A percentile compares a stretch with the other conserved stretches of the same genome.
Evolutionary conservation across 345 rosid species (phyloP).

Genomic region (Syzygium aromaticum): DNA sequence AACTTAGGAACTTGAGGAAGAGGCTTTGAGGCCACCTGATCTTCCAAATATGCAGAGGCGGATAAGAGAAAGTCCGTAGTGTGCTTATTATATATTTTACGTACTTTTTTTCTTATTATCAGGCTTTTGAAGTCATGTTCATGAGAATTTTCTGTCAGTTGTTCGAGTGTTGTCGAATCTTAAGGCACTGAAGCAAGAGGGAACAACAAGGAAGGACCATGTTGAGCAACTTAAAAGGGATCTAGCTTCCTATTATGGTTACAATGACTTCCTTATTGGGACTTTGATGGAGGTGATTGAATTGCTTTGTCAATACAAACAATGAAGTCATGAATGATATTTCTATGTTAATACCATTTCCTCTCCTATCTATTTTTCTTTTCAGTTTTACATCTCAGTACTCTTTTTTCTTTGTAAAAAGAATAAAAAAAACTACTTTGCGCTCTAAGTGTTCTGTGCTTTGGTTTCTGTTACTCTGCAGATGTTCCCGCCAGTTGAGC

Average conservation of each 20-base stretch:
- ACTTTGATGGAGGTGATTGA: conserved; percentile 65
- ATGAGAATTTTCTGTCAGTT: conserved; percentile 29
- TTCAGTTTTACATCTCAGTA: background rate
- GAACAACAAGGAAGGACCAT: conserved; percentile 59
- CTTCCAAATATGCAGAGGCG: conserved; percentile 64
- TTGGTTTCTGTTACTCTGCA: conserved; percentile 13
- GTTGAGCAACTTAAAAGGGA: conserved; percentile 65
- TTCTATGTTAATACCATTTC: background rate
- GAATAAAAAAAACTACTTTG: background rate
- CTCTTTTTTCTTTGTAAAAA: background rate
- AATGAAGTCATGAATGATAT: background rate
- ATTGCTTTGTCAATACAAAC: background rate
- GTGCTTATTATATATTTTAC: background rate
- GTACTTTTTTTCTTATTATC: background rate
- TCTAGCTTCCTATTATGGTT: conserved; percentile 78
- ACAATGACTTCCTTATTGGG: conserved; percentile 76
- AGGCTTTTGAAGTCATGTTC: background rate
- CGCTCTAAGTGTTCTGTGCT: background rate
- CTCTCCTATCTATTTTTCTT: background rate
- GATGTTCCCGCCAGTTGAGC: conserved; percentile 96
- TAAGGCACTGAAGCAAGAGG: conserved; percentile 53
- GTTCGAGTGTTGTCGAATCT: conserved; percentile 78
- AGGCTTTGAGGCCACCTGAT: conserved; percentile 66
- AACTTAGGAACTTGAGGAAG: conserved; percentile 75
- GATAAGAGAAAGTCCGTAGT: conserved; percentile 70